Conservation (phyloP, 2,329 filamentous ascomycete genomes). For the Neoarthrinium moseri region DNA sequence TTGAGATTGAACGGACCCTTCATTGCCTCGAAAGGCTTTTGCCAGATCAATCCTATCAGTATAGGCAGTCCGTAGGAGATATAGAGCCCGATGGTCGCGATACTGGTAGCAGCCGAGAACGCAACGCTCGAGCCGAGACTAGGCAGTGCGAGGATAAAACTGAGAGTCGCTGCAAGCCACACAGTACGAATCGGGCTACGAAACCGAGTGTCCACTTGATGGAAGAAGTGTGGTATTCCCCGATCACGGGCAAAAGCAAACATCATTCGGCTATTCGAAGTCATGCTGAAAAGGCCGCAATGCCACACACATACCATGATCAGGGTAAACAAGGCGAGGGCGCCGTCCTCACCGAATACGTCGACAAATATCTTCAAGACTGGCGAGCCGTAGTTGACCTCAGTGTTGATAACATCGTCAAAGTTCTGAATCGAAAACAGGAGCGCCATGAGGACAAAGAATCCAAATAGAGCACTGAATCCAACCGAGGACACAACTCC, state of each 20-base stretch:
- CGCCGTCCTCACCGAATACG: constrained; percentile 53
- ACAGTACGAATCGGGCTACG: constrained; percentile 50
- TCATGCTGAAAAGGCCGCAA: constrained; percentile 58
- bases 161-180: constrained; percentile 52
- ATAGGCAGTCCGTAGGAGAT: constrained; percentile 57
- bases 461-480: constrained; percentile 35
- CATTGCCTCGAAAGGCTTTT: constrained; percentile 42
- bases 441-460: constrained; percentile 48
- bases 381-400: constrained; percentile 44
- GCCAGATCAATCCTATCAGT: constrained; percentile 51
- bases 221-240: constrained; percentile 55
- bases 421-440: constrained; percentile 61
- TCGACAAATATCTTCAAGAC: constrained; percentile 59
- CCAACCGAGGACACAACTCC: constrained; percentile 57
- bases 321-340: constrained; percentile 52
- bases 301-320: constrained; percentile 62
- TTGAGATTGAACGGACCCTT: constrained; percentile 57
- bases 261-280: constrained; percentile 58
- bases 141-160: constrained; percentile 55
- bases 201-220: constrained; percentile 49
- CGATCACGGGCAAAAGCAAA: constrained; percentile 56
- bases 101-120: constrained; percentile 57
- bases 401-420: constrained; percentile 40
- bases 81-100: constrained; percentile 59
- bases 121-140: constrained; percentile 54